Base-by-base conservation (phyloP, 2,329 filamentous ascomycete species). In the Thielaviopsis populi region DNA sequence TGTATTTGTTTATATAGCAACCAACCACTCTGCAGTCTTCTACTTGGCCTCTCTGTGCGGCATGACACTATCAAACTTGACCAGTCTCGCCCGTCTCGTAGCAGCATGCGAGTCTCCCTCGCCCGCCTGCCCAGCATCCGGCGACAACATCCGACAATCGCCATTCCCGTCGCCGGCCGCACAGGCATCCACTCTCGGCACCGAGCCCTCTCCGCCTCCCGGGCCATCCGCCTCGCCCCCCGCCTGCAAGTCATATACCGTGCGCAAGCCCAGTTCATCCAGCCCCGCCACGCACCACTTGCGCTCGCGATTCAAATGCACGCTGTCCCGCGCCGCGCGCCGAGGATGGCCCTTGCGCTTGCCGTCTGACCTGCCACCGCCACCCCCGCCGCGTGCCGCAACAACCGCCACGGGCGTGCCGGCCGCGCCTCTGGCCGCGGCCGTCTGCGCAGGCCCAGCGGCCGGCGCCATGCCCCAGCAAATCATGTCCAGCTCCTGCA, bases 401-500 rank as follows among this genome's bases (percentile, higher is more conserved):
- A 56, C 24, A 17, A 27, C 50, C 30, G 15, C 15, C 27, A 22
- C 27, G 10, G 27, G 53, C 42, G 15, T n/a, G 54, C 42, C 42
- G 3, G 42, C 42, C 15, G 7, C 41, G 8, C 11, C 1, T 6
- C 41, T 11, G 41, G 2, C 42, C 42, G 15, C 42, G n/a, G 15
- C 42, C 3, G 42, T 46, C 15, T 46, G 33, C 33, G 33, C 33
- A 50, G 46, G 19, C 22, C 19, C 24, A 15, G 22, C 7, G 10
- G 46, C 22, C 8, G 27, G 53, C 53, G 19, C 48, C 61, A 42
- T 43, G n/a, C 30, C 13, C 43, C 58, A 61, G 22, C 56, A 60
- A 19, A 64, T 59, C 63, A 60, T 64, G 43, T 64, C 63, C n/a
- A 64, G 63, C 30, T 64, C 59, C 63, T 64, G 63, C 4, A 53